Evolutionary conservation across 2,329 filamentous ascomycete species (phyloP), one percentile per base, ranked within the genome.

Genomic region (Lomentospora prolificans): DNA sequence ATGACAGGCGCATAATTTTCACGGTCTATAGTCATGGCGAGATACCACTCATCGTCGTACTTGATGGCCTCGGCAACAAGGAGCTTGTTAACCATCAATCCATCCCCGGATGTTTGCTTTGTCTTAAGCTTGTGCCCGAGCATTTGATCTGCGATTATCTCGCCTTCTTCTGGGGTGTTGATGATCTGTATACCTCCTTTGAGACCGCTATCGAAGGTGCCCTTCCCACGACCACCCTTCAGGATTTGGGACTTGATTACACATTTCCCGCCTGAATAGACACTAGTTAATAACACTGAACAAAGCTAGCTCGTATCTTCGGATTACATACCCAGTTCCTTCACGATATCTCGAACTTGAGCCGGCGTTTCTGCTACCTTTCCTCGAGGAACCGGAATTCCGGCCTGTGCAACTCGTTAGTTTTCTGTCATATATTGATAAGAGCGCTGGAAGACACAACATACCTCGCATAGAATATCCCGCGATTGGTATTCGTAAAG

Each of bases 11-110:
- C 62, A 52, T 62, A 69, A 12, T 63, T 64, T n/a, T 72, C 68
- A 3, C 75, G 71, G 48, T 77, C 72, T 36, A 78, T 65, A 0
- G 69, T 69, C 51, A 77, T 64, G 5, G 68, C 65, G 0, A 77
- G 52, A 55, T 73, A 73, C 66, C 68, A 77, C 52, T 69, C 63
- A 1, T 68, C 58, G 0, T 64, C 64, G 14, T 64, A 58, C 5
- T 65, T 39, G 0, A 70, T 51, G 0, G 59, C 39, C 60, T 74
- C 66, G 27, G 68, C 64, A 17, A 75, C 64, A 55, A 70, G 71
- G 0, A 75, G 53, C 17, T 68, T 66, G 0, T 65, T 64, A 3
- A 69, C 64, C 0, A 59, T 24, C 24, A 50, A 17, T 14, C 51
- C 59, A 1, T 60, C 33, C 4, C 50, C n/a, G 9, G 10, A 28